Evolutionary conservation across 2,329 filamentous ascomycete species (phyloP).

Genomic region (Teratosphaeria pseudoeucalypti): DNA sequence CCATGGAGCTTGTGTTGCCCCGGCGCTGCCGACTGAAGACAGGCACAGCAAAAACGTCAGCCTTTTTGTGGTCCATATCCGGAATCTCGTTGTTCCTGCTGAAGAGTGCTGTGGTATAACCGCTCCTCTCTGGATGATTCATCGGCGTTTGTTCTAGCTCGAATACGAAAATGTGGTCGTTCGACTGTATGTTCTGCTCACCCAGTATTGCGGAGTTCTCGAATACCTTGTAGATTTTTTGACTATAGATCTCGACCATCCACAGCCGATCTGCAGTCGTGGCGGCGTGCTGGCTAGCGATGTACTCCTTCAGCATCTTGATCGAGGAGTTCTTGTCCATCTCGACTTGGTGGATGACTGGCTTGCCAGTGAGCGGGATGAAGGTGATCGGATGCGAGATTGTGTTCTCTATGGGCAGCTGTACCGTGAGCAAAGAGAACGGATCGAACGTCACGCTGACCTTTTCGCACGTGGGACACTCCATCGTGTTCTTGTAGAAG

Average conservation of each 20-base stretch:
- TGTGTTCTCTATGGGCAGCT: conserved; percentile 74
- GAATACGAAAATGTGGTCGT: conserved; percentile 58
- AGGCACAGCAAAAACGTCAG: conserved; percentile 60
- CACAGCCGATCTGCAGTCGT: conserved; percentile 55
- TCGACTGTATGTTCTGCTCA: conserved; percentile 55
- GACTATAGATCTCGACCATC: conserved; percentile 69
- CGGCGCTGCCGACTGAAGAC: conserved; percentile 48
- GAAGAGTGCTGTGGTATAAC: conserved; percentile 37
- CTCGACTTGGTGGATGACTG: conserved; percentile 66
- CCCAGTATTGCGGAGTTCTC: conserved; percentile 58
- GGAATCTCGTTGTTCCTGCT: conserved; percentile 29
- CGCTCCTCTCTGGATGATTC: conserved; percentile 53
- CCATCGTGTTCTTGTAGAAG: conserved; percentile 95
- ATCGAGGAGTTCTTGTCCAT: conserved; percentile 66
- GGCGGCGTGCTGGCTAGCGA: conserved; percentile 43
- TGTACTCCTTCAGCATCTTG: conserved; percentile 53
- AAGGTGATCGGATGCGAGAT: conserved; percentile 69
- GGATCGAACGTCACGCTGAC: conserved; percentile 98
- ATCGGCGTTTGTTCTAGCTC: conserved; percentile 72
- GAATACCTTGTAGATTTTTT: conserved; percentile 79
- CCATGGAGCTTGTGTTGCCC: conserved; percentile 27
- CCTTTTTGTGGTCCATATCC: conserved; percentile 49
- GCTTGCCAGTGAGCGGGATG: conserved; percentile 61
- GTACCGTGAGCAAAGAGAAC: conserved; percentile 87
- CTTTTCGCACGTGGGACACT: conserved; percentile 83